A percentile compares a stretch with the other conserved stretches of the same genome.
phyloP scores from a whole-genome alignment of 345 rosid genomes.

The Sisymbrium irio region DNA sequence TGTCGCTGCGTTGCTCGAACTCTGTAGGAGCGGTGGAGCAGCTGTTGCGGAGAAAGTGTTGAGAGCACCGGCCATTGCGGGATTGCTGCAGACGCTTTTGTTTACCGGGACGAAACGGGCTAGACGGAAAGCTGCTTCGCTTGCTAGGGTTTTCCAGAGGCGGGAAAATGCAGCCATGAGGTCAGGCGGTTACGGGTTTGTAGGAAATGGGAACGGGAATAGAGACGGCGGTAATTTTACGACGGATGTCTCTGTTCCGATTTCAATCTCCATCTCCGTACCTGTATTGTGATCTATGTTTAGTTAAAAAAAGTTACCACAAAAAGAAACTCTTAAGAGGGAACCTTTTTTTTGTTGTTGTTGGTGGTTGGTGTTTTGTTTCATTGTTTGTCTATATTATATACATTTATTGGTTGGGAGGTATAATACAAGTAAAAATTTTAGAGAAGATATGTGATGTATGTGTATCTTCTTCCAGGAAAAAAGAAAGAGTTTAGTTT shows the following conservation, averaged over 20 bases:
- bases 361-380: conserved; percentile 12
- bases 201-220: conserved; percentile 46
- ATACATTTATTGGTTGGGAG: conserved; percentile 39
- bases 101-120: conserved; percentile 95
- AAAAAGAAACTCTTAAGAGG: background rate
- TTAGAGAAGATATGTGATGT: background rate
- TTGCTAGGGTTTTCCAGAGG: conserved; percentile 85
- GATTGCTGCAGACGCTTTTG: conserved; percentile 72
- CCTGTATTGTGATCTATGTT: conserved; percentile 34
- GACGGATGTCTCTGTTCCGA: conserved; percentile 66
- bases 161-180: conserved; percentile 56
- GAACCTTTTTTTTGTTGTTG: background rate
- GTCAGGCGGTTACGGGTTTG: conserved; percentile 62
- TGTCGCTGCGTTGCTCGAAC: conserved; percentile 87
- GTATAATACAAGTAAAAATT: conserved; percentile 23
- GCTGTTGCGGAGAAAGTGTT: conserved; percentile 68
- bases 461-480: conserved; percentile 10
- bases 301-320: background rate
- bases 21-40: conserved; percentile 78
- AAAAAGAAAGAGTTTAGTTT: conserved; percentile 11
- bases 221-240: conserved; percentile 26
- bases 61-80: conserved; percentile 71
- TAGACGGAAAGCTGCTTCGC: conserved; percentile 90
- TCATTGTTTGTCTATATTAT: conserved; percentile 32
- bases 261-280: conserved; percentile 57